Conservation (phyloP, 495 filamentous ascomycete species). For the Neurospora tetraspora region DNA sequence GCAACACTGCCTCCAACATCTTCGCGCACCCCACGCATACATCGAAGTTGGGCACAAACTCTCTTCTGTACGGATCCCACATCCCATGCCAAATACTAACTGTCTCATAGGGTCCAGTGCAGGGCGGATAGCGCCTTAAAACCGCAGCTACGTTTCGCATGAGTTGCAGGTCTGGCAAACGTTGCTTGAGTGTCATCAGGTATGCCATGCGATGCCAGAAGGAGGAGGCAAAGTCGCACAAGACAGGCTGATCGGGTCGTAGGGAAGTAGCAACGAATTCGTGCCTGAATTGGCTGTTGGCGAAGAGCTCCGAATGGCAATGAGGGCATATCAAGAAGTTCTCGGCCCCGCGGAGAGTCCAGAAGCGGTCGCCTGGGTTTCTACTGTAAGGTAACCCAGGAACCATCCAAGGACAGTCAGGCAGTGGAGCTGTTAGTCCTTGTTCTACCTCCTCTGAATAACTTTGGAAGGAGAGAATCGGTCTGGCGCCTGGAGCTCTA, state of each 20-base stretch:
- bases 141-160: constrained; percentile 30
- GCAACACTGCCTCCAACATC: constrained; percentile 31
- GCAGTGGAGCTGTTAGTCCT: constrained; percentile 22
- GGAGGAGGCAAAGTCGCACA: constrained; percentile 36
- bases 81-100: constrained; percentile 35
- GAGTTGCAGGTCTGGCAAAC: constrained; percentile 27
- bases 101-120: constrained; percentile 19
- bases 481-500: constrained; percentile 7
- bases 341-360: constrained; percentile 31
- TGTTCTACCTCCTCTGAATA: constrained; percentile 26
- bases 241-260: constrained; percentile 26
- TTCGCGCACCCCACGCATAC: constrained; percentile 33
- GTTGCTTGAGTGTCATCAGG: constrained; percentile 30
- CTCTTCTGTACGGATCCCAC: constrained; percentile 22
- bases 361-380: constrained; percentile 25
- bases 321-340: constrained; percentile 38
- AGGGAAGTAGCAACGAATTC: constrained; percentile 27
- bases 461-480: constrained; percentile 21
- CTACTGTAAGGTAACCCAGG: constrained; percentile 7
- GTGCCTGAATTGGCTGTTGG: constrained; percentile 26
- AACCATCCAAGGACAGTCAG: constrained; percentile 28
- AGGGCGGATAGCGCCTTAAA: constrained; percentile 23
- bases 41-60: constrained; percentile 25
- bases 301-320: constrained; percentile 31
- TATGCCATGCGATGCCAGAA: constrained; percentile 39